These are phyloP conservation scores for Avena eriantha DNA, from an alignment of 176 grass and related monocot genomes.

Conservation along the genomic window DNA sequence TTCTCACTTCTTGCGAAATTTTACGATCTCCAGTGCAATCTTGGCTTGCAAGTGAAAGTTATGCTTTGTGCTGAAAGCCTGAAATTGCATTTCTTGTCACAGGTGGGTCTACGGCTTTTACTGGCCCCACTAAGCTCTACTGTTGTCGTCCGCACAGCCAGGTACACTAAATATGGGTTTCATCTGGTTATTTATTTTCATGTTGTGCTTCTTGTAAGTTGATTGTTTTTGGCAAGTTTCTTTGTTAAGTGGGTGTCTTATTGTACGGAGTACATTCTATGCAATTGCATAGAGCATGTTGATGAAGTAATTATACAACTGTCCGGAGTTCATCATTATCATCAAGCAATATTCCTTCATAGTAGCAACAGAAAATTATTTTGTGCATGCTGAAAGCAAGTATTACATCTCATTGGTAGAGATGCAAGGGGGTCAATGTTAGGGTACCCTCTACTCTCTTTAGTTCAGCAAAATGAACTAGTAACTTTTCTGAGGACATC, in stretches of 20 bases:
- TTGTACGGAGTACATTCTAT: neutral
- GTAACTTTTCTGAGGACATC: too few species aligned
- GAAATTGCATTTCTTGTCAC: conserved; percentile 14
- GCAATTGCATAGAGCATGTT: neutral
- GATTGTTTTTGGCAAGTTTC: neutral
- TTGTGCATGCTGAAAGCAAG: conserved; percentile 17
- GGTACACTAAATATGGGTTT: conserved; percentile 35
- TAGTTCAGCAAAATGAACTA: too few species aligned
- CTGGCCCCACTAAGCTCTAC: conserved; percentile 56
- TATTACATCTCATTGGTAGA: neutral
- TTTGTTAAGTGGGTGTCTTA: neutral
- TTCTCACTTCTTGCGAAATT: conserved; percentile 8
- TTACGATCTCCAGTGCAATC: neutral
- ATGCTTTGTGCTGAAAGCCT: conserved; percentile 28
- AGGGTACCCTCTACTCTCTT: too few species aligned
- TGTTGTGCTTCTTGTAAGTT: neutral
- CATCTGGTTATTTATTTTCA: conserved; percentile 11
- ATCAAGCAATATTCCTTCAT: neutral
- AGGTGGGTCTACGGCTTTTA: conserved; percentile 60
- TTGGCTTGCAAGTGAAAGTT: conserved; percentile 8
- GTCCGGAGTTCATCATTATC: neutral
- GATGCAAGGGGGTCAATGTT: too few species aligned
- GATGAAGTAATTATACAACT: neutral
- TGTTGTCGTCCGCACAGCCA: conserved; percentile 55
- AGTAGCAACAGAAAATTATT: conserved; percentile 4